Percentiles rank a stretch among this genome's conserved stretches.
These are phyloP conservation scores for Cupressus sempervirens DNA, from an alignment of 75 land plant genomes.

Conservation along the genomic window DNA sequence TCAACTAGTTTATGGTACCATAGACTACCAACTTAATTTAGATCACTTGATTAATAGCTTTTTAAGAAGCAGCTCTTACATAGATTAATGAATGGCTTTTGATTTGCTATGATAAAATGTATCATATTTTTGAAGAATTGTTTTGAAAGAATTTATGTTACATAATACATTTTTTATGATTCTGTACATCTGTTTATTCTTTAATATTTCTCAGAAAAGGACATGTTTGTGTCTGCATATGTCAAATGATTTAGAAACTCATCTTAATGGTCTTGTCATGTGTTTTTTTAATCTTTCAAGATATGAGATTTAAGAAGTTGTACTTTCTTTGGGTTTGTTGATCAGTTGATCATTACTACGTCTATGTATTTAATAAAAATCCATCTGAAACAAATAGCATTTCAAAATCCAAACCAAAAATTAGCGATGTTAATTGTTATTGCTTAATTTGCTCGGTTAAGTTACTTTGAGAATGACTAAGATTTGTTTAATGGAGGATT, in stretches of 20 bases:
- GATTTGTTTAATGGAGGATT: neutral
- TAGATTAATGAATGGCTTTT: neutral
- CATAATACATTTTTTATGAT: neutral
- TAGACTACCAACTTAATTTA: too few relatives aligned
- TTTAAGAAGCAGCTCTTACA: neutral
- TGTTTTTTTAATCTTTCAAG: neutral
- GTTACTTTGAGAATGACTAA: too few relatives aligned
- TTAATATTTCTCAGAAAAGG: neutral
- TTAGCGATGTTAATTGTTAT: neutral
- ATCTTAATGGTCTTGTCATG: neutral
- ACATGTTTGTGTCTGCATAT: neutral
- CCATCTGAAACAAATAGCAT: neutral
- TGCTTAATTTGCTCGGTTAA: neutral
- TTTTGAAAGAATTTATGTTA: neutral
- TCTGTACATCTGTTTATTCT: neutral
- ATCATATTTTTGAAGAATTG: neutral
- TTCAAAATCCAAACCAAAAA: neutral
- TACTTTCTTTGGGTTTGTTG: neutral
- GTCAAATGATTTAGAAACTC: neutral
- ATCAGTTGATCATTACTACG: neutral
- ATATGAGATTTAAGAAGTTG: neutral
- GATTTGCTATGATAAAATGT: neutral
- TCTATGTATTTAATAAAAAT: neutral
- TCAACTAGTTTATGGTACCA: too few relatives aligned
- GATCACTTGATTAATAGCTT: neutral